phyloP scores from a whole-genome alignment of 2,329 filamentous ascomycete species.

The Fusarium floridanum region DNA sequence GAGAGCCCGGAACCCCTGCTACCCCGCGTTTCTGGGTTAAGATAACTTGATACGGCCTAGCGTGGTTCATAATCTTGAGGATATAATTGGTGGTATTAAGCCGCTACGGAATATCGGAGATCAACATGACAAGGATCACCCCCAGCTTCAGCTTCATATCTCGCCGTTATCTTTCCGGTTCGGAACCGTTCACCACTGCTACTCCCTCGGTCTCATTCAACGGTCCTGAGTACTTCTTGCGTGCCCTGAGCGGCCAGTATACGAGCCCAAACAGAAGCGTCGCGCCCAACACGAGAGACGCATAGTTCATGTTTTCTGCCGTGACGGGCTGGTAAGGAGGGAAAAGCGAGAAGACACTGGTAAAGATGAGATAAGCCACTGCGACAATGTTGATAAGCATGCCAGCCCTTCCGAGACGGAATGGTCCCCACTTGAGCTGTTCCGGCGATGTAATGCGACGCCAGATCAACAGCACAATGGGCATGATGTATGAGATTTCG shows the following conservation, averaged over 20 bases:
- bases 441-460: slow-evolving; percentile 21
- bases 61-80: background rate
- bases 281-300: slow-evolving; percentile 22
- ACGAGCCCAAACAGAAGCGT: slow-evolving; percentile 29
- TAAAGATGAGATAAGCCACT: slow-evolving; percentile 20
- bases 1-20: background rate
- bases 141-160: background rate
- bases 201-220: slow-evolving; percentile 21
- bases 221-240: slow-evolving; percentile 29
- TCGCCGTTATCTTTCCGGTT: background rate
- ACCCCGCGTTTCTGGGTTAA: slow-evolving; percentile 1
- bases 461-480: slow-evolving; percentile 27
- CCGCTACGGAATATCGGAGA: background rate
- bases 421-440: slow-evolving; percentile 30
- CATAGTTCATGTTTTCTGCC: slow-evolving; percentile 13
- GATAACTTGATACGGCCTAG: background rate
- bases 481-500: slow-evolving; percentile 30
- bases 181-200: background rate
- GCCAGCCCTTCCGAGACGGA: slow-evolving; percentile 24
- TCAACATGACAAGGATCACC: background rate
- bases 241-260: slow-evolving; percentile 32
- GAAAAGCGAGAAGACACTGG: slow-evolving; percentile 30
- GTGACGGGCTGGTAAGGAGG: slow-evolving; percentile 18
- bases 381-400: slow-evolving; percentile 26
- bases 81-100: background rate